These are phyloP conservation scores for Xylariaceae sp. DNA, from an alignment of 2,329 filamentous ascomycete species.

Conservation along the genomic window DNA sequence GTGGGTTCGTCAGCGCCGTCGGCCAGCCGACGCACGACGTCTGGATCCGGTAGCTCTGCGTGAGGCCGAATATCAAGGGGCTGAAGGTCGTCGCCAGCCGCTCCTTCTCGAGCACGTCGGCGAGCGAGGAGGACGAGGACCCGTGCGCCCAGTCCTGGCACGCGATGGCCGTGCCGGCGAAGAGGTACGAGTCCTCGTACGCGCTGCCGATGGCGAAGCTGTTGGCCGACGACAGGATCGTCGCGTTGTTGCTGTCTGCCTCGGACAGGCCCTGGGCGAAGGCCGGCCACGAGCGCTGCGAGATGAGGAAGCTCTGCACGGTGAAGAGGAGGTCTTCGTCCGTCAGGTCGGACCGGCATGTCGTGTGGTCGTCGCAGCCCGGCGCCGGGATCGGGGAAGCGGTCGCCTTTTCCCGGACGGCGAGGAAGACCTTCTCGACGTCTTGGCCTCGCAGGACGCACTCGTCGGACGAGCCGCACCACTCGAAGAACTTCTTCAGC, in stretches of 20 bases:
- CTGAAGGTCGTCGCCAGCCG: slow-evolving; percentile 27
- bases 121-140: slow-evolving; percentile 17
- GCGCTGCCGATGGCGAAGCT: slow-evolving; percentile 21
- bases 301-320: slow-evolving; percentile 28
- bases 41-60: slow-evolving; percentile 32
- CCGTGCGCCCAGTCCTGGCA: slow-evolving; percentile 35
- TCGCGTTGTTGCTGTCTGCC: slow-evolving; percentile 34
- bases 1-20: slow-evolving; percentile 31
- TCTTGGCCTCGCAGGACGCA: slow-evolving; percentile 31
- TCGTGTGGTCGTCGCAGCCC: slow-evolving; percentile 28
- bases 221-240: slow-evolving; percentile 28
- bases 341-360: slow-evolving; percentile 25
- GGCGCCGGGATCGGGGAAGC: slow-evolving; percentile 32
- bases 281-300: slow-evolving; percentile 19
- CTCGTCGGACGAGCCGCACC: slow-evolving; percentile 28
- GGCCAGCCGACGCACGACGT: slow-evolving; percentile 38
- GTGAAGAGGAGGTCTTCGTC: slow-evolving; percentile 32
- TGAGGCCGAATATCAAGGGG: slow-evolving; percentile 30
- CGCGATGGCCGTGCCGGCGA: slow-evolving; percentile 30
- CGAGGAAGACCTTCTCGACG: slow-evolving; percentile 20
- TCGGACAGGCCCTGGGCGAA: slow-evolving; percentile 21
- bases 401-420: slow-evolving; percentile 28
- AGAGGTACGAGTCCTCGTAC: slow-evolving; percentile 23
- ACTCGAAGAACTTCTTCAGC: slow-evolving; percentile 34
- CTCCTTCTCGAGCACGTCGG: slow-evolving; percentile 26